A percentile compares a stretch with the other conserved stretches of the same genome.
Evolutionary conservation across 2,329 filamentous ascomycete species (phyloP).

Genomic region (Diaporthe helianthi): DNA sequence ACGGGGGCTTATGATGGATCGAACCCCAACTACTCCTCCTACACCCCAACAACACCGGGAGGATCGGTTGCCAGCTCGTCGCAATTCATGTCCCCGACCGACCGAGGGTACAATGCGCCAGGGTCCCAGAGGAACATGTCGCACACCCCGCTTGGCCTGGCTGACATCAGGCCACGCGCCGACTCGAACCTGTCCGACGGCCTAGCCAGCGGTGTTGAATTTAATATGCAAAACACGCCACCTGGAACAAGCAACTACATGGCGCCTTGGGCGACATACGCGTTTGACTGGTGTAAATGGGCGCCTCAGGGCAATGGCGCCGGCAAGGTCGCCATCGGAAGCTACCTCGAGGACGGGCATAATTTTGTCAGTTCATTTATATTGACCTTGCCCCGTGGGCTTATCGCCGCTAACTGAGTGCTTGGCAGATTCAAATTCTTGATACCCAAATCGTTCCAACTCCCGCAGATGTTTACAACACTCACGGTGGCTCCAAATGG

Average conservation of each 20-base stretch:
- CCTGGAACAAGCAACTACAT: conserved; percentile 88
- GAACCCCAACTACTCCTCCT: conserved; percentile 58
- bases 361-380: conserved; percentile 80
- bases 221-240: conserved; percentile 70
- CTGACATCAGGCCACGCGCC: conserved; percentile 87
- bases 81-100: conserved; percentile 70
- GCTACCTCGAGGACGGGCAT: conserved; percentile 96
- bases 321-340: conserved; percentile 93
- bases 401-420: background rate
- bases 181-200: conserved; percentile 82
- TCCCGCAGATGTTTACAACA: conserved; percentile 70
- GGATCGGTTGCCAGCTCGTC: conserved; percentile 57
- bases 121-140: conserved; percentile 70
- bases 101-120: conserved; percentile 62
- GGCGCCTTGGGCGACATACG: conserved; percentile 94
- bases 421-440: conserved; percentile 87
- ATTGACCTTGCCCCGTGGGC: background rate
- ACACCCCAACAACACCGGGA: conserved; percentile 70
- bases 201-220: conserved; percentile 65
- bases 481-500: conserved; percentile 71
- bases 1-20: conserved; percentile 57
- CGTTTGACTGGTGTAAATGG: conserved; percentile 99
- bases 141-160: conserved; percentile 88
- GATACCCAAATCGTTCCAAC: conserved; percentile 82
- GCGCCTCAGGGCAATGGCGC: conserved; percentile 79